Percentiles rank a stretch among this genome's conserved stretches.
These are phyloP conservation scores for Prunus fruticosa DNA, from an alignment of 306 rosid genomes.

Conservation along the genomic window DNA sequence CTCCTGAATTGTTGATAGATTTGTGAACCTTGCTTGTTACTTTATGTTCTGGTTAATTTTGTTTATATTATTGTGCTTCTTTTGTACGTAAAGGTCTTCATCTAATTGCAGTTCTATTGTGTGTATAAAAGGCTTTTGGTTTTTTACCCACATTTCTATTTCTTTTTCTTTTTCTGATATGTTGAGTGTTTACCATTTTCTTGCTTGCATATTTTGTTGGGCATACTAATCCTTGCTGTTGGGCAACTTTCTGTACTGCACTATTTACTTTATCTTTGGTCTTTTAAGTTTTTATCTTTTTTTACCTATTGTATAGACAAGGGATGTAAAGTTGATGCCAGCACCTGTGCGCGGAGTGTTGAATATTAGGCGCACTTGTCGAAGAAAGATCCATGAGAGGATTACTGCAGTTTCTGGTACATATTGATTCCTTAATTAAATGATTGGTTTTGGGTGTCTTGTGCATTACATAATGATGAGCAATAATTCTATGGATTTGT, in stretches of 20 bases:
- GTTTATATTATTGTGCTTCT: not conserved
- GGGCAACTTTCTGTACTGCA: not conserved
- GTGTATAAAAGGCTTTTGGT: too few relatives aligned
- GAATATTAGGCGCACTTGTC: constrained; percentile 62
- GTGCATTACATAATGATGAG: not conserved
- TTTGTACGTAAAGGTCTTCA: not conserved
- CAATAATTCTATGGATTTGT: not conserved
- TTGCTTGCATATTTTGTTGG: not conserved
- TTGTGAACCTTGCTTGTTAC: not conserved
- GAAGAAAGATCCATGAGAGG: constrained; percentile 82
- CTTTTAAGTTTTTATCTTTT: constrained; percentile 17
- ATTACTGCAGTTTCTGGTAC: constrained; percentile 78
- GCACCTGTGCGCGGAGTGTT: constrained; percentile 56
- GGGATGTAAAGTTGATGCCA: constrained; percentile 81
- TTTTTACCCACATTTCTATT: not conserved
- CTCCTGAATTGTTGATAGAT: not conserved
- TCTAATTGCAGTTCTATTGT: not conserved
- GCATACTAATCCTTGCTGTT: not conserved
- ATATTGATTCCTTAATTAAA: constrained; percentile 8
- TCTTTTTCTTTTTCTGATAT: not conserved
- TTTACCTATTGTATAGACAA: constrained; percentile 44
- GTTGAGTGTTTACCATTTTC: not conserved
- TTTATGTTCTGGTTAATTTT: not conserved
- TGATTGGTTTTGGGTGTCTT: constrained; percentile 19
- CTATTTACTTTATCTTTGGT: not conserved